Evolutionary conservation across 805 yeast genomes (phyloP).

Genomic region (Metschnikowia orientalis): DNA sequence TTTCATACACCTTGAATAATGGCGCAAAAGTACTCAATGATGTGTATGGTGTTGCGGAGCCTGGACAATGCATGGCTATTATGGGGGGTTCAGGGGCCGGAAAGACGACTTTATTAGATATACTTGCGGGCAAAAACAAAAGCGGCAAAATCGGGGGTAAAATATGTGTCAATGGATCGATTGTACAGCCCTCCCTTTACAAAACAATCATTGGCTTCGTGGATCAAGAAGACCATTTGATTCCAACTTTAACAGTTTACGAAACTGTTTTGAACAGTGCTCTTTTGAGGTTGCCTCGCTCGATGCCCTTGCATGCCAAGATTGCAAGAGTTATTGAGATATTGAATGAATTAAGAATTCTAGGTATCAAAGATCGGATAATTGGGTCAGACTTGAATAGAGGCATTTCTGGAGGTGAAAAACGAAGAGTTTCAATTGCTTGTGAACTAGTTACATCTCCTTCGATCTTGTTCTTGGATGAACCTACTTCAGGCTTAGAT

Average conservation of each 20-base stretch:
- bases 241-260: conserved; percentile 91
- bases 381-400: conserved; percentile 87
- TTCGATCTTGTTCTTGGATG: conserved; percentile 76
- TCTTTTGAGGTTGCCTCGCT: conserved; percentile 73
- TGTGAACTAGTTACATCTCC: conserved; percentile 91
- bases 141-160: conserved; percentile 66
- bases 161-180: conserved; percentile 72
- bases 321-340: conserved; percentile 79
- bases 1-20: conserved; percentile 50
- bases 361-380: conserved; percentile 74
- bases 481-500: conserved; percentile 94
- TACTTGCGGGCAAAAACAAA: conserved; percentile 83
- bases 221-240: conserved; percentile 87
- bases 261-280: conserved; percentile 96
- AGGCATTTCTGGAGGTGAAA: conserved; percentile 93
- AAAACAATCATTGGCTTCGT: conserved; percentile 84
- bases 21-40: conserved; percentile 54
- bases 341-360: conserved; percentile 76
- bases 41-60: conserved; percentile 72
- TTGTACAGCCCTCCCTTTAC: conserved; percentile 41
- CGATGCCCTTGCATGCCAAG: conserved; percentile 71
- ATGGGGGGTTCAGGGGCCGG: conserved; percentile 99
- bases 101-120: conserved; percentile 88
- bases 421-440: conserved; percentile 87
- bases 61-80: conserved; percentile 88